Conservation (phyloP, 1,284 basidiomycete genomes). For the Testicularia cyperi region DNA sequence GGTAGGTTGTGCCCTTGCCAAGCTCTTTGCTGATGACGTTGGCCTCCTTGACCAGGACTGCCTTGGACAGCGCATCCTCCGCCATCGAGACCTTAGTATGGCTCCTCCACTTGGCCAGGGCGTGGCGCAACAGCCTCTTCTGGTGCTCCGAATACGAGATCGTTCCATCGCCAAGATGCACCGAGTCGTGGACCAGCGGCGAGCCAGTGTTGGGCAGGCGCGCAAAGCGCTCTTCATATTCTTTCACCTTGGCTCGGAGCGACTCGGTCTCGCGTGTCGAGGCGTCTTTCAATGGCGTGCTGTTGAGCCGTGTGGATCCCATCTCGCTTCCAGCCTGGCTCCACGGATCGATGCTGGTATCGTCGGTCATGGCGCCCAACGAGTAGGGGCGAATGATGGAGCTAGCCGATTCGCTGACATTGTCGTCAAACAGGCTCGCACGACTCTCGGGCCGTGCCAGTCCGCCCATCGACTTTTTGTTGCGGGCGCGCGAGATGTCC, state of each 20-base stretch:
- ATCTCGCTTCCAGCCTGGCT: constrained; percentile 42
- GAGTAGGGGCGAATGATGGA: constrained; percentile 46
- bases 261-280: constrained; percentile 27
- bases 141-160: constrained; percentile 32
- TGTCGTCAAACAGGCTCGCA: constrained; percentile 51
- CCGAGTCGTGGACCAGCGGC: constrained; percentile 6
- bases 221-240: constrained; percentile 49
- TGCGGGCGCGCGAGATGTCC: constrained; percentile 47
- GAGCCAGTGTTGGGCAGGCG: constrained; percentile 21
- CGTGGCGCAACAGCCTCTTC: constrained; percentile 64
- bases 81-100: constrained; percentile 69
- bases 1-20: constrained; percentile 81
- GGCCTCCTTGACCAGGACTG: constrained; percentile 87
- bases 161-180: constrained; percentile 11
- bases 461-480: constrained; percentile 51
- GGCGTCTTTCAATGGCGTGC: constrained; percentile 20
- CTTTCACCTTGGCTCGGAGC: constrained; percentile 45
- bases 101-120: constrained; percentile 79
- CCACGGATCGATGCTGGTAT: constrained; percentile 54
- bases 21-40: constrained; percentile 68
- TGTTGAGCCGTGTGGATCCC: constrained; percentile 24
- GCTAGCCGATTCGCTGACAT: constrained; percentile 43
- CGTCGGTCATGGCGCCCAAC: constrained; percentile 50
- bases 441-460: constrained; percentile 44
- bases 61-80: constrained; percentile 79